Evolutionary conservation across 2,329 filamentous ascomycete genomes (phyloP).

Genomic region (Fusarium torreyae): DNA sequence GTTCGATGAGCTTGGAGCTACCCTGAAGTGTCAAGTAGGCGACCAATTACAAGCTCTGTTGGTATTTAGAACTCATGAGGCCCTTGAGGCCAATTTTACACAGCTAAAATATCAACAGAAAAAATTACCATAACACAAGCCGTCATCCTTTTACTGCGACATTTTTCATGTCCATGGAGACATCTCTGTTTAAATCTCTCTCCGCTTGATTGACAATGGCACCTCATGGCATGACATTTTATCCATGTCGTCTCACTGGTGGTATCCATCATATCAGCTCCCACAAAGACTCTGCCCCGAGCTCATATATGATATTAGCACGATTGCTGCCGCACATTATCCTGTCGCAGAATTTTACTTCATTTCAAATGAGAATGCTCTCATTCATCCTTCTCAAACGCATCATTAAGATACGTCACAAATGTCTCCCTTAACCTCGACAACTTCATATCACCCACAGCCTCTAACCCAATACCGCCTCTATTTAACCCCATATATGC

Average conservation of each 20-base stretch:
- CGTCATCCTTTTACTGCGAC: too few species aligned
- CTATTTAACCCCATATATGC: conserved; percentile 85
- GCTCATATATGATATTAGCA: too few species aligned
- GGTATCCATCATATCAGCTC: background rate
- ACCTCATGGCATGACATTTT: background rate
- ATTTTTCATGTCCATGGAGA: too few species aligned
- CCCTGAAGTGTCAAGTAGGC: background rate
- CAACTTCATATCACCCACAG: conserved; percentile 67
- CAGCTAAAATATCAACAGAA: background rate
- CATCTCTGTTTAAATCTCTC: too few species aligned
- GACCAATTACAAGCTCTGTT: conserved; percentile 30
- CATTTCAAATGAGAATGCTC: background rate
- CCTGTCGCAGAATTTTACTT: background rate
- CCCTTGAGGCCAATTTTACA: background rate
- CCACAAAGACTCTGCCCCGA: background rate
- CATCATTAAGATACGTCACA: conserved; percentile 76
- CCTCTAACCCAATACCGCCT: conserved; percentile 74
- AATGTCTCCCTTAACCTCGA: conserved; percentile 74
- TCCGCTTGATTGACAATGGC: too few species aligned
- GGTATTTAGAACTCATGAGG: background rate
- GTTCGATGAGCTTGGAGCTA: conserved; percentile 6
- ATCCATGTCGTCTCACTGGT: background rate
- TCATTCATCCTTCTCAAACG: conserved; percentile 72
- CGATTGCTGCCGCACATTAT: background rate
- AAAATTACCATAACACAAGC: background rate